These are phyloP conservation scores for Zhuliangozyma parablackwelliae DNA, from an alignment of 1,139 yeast genomes.

Conservation along the genomic window DNA sequence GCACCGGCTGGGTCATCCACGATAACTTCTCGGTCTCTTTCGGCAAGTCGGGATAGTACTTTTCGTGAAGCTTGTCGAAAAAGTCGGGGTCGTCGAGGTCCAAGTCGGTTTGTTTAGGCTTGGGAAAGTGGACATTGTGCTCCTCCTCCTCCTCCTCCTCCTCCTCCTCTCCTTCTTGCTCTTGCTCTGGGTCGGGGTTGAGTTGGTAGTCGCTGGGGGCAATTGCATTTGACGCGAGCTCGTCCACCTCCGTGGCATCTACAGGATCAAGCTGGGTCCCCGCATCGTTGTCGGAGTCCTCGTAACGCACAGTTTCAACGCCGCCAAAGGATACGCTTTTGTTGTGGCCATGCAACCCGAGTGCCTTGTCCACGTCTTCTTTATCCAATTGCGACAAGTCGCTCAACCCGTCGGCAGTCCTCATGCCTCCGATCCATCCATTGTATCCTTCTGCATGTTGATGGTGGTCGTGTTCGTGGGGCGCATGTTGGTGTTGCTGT, in stretches of 20 bases:
- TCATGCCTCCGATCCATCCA: conserved; percentile 71
- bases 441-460: conserved; percentile 63
- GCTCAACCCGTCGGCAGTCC: conserved; percentile 29
- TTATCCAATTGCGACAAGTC: conserved; percentile 34
- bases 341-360: conserved; percentile 23
- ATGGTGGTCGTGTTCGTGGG: conserved; percentile 17
- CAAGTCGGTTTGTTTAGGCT: conserved; percentile 39
- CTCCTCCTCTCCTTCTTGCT: conserved; percentile 12
- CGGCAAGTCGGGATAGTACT: conserved; percentile 87
- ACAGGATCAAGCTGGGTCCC: conserved; percentile 27
- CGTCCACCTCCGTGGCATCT: conserved; percentile 34
- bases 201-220: conserved; percentile 47
- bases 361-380: conserved; percentile 36
- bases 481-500: conserved; percentile 6
- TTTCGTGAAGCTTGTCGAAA: conserved; percentile 71
- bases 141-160: conserved; percentile 22
- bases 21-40: conserved; percentile 75
- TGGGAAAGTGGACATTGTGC: conserved; percentile 57
- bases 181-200: conserved; percentile 14
- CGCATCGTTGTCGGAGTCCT: conserved; percentile 35
- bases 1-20: conserved; percentile 79
- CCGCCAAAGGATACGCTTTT: conserved; percentile 13
- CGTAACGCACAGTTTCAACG: conserved; percentile 38
- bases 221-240: conserved; percentile 24
- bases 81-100: conserved; percentile 75